A percentile compares a stretch with the other conserved stretches of the same genome.
Evolutionary conservation across 108 stramenopile species (phyloP).

Genomic region (Cyclotella sp.): DNA sequence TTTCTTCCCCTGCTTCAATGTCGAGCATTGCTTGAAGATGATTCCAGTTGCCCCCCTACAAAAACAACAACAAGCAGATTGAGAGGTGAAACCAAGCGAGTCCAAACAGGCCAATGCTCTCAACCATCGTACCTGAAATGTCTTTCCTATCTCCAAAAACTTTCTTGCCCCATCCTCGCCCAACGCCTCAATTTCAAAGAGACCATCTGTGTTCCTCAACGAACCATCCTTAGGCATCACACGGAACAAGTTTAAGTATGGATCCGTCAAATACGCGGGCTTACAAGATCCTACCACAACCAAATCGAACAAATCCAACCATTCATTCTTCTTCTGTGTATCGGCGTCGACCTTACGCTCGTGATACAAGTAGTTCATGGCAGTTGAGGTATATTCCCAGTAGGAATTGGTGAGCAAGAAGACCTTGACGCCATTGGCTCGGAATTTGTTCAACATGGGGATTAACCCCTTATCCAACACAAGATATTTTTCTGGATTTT

Average conservation of each 20-base stretch:
- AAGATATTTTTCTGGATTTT: conserved; percentile 87
- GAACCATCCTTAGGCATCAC: conserved; percentile 81
- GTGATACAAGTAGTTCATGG: conserved; percentile 91
- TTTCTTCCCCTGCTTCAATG: conserved; percentile 89
- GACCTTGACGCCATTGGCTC: conserved; percentile 83
- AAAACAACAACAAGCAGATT: not conserved
- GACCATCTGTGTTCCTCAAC: conserved; percentile 89
- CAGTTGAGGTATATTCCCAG: conserved; percentile 96
- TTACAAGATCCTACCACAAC: conserved; percentile 92
- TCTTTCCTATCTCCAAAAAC: conserved; percentile 87
- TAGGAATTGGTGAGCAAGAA: conserved; percentile 95
- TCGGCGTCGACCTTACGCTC: conserved; percentile 63
- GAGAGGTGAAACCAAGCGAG: not conserved
- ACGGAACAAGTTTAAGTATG: conserved; percentile 89
- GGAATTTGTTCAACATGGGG: conserved; percentile 85
- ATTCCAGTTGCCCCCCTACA: conserved; percentile 90
- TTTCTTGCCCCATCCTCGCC: conserved; percentile 72
- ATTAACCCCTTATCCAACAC: conserved; percentile 86
- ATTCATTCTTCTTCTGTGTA: conserved; percentile 80
- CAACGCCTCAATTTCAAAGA: conserved; percentile 86
- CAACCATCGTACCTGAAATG: conserved; percentile 66
- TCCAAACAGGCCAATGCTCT: not conserved
- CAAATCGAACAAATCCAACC: conserved; percentile 95
- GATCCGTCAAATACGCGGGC: conserved; percentile 88
- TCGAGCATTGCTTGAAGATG: conserved; percentile 92